These are phyloP conservation scores for Citrus sinensis DNA, from an alignment of 345 rosid species.

Conservation along the genomic window DVS_A1.0 CM039165.1:32421001-32421500, in stretches of 20 bases:
- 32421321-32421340: constrained; percentile 35
- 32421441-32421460: constrained; percentile 61
- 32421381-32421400: constrained; percentile 82
- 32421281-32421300: not conserved
- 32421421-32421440: constrained; percentile 74
- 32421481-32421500: constrained; percentile 67
- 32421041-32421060: not conserved
- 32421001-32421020: constrained; percentile 45
- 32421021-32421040: not conserved
- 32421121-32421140: constrained; percentile 70
- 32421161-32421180: constrained; percentile 65
- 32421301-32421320: not conserved
- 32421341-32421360: constrained; percentile 70
- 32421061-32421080: constrained; percentile 8
- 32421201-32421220: not conserved
- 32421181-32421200: no score
- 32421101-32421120: constrained; percentile 54
- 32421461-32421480: constrained; percentile 67
- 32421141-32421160: constrained; percentile 69
- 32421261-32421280: not conserved
- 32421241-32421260: not conserved
- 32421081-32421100: not conserved
- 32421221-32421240: not conserved
- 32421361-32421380: constrained; percentile 62
- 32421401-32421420: constrained; percentile 66